Base-by-base conservation (phyloP, 345 rosid genomes). In the Lepidium sativum region DNA sequence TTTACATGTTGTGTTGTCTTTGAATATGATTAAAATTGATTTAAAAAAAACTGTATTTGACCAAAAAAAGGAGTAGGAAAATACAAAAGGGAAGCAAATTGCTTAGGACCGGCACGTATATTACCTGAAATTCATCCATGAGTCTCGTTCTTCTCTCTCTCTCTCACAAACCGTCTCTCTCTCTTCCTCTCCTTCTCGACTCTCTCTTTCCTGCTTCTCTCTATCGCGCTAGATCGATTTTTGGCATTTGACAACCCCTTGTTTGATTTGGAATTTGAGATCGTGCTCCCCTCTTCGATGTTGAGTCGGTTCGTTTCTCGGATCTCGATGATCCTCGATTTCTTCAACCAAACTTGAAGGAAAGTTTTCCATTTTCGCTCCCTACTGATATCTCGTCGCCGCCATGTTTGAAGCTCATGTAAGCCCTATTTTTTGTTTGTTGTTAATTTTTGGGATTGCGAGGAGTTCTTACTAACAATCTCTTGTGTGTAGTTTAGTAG, bases 401-500 rank as follows among this genome's bases (percentile, higher is more conserved):
- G 69, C 77, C 79, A 91, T 91, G 97, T 91, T 91, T 60, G 96
- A 91, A 83, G 91, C 91, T 73, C 96, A 91, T 75, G 97, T 91
- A 79, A 72, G 86, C 27, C 71, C 13, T 21, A 10, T 6, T 27
- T 67, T 25, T 15, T 53, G 6, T 63, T 38, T 25, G 0, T 15
- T n/a, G 13, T 35, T 62, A 29, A 10, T 70, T 42, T 54, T 62
- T 16, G 42, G 64, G 43, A 62, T 47, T 62, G 56, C 17, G 50
- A 54, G 8, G 29, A 42, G 32, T 54, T 37, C 43, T 40, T 21
- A 4, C 49, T 38, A 2, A 27, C 35, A 15, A 37, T 13, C 54
- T 41, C 40, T 37, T 9, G 29, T 20, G 32, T 39, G 41, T 25
- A 14, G 40, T 14, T 12, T 51, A 20, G 45, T n/a, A 41, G 14